Evolutionary conservation across 2,329 filamentous ascomycete species (phyloP).

Genomic region (Diplodia corticola): DNA sequence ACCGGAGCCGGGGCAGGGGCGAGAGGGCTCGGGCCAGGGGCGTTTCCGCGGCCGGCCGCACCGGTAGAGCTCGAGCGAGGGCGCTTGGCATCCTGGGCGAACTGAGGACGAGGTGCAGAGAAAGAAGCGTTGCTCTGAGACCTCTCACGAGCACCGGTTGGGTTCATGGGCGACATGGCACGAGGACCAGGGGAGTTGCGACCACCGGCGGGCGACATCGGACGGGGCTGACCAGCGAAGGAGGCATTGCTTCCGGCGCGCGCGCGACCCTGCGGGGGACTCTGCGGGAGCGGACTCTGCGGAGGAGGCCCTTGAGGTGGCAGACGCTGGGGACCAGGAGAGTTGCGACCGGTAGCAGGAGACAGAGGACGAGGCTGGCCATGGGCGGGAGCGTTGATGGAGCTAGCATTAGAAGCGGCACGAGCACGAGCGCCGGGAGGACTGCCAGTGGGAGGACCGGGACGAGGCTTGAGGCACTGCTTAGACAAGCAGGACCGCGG

Average conservation of each 20-base stretch:
- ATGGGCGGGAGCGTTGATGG: constrained; percentile 28
- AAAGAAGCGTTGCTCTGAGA: constrained; percentile 43
- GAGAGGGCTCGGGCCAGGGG: constrained; percentile 41
- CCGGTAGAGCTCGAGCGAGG: constrained; percentile 39
- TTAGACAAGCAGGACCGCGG: constrained; percentile 92
- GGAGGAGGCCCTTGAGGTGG: constrained; percentile 41
- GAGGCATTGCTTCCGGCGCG: constrained; percentile 43
- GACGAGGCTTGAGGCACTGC: constrained; percentile 83
- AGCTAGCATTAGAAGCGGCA: constrained; percentile 23
- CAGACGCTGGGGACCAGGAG: constrained; percentile 39
- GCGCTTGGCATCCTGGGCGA: constrained; percentile 26
- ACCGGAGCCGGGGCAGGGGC: constrained; percentile 31
- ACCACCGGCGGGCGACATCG: constrained; percentile 46
- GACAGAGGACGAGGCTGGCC: constrained; percentile 39
- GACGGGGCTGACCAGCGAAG: constrained; percentile 31
- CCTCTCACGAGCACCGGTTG: constrained; percentile 31
- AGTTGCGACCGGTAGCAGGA: constrained; percentile 45
- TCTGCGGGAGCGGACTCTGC: background rate
- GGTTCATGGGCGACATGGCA: constrained; percentile 43
- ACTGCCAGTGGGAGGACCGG: constrained; percentile 52
- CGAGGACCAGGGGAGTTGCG: constrained; percentile 51
- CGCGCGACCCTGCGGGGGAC: constrained; percentile 31
- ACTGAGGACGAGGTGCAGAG: constrained; percentile 24
- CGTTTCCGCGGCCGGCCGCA: constrained; percentile 28
- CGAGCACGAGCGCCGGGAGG: constrained; percentile 37